Evolutionary conservation across 2,329 filamentous ascomycete species (phyloP).

Genomic region (Fusarium sterilihyphosum): DNA sequence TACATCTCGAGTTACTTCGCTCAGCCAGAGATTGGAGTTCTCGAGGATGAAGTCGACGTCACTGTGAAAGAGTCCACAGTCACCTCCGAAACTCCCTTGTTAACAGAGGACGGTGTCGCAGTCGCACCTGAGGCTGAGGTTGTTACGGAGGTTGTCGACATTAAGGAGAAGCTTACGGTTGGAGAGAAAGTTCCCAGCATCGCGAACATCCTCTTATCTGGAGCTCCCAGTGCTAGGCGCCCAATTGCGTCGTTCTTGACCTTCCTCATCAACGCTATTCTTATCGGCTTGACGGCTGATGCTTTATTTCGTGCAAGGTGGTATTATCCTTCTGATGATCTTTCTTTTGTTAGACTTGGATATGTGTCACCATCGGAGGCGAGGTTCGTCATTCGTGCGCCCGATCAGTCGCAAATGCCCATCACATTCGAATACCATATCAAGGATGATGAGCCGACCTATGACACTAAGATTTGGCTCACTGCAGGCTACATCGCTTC

Average conservation of each 20-base stretch:
- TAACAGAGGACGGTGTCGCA: constrained; percentile 46
- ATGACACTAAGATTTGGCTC: constrained; percentile 72
- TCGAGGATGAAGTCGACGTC: constrained; percentile 70
- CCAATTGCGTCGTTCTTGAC: constrained; percentile 72
- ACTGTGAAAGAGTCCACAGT: constrained; percentile 59
- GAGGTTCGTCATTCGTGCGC: constrained; percentile 85
- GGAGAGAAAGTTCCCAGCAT: constrained; percentile 65
- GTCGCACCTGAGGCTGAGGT: constrained; percentile 48
- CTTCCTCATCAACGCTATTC: constrained; percentile 75
- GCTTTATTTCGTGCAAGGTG: constrained; percentile 78
- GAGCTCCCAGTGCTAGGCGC: constrained; percentile 78
- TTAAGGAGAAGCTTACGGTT: constrained; percentile 71
- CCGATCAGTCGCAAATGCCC: constrained; percentile 78
- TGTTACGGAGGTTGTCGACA: constrained; percentile 63
- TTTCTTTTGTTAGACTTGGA: constrained; percentile 88
- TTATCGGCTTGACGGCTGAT: constrained; percentile 78
- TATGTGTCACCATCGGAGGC: constrained; percentile 85
- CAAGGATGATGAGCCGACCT: constrained; percentile 60
- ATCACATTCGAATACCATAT: constrained; percentile 74
- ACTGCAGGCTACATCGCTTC: constrained; percentile 70
- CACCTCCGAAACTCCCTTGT: constrained; percentile 39
- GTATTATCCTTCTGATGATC: constrained; percentile 75
- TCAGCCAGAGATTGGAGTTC: constrained; percentile 65
- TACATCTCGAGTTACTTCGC: constrained; percentile 69
- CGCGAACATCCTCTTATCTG: constrained; percentile 76